Evolutionary conservation across 805 yeast species (phyloP).

Genomic region (Blastobotrys attinorum): DNA sequence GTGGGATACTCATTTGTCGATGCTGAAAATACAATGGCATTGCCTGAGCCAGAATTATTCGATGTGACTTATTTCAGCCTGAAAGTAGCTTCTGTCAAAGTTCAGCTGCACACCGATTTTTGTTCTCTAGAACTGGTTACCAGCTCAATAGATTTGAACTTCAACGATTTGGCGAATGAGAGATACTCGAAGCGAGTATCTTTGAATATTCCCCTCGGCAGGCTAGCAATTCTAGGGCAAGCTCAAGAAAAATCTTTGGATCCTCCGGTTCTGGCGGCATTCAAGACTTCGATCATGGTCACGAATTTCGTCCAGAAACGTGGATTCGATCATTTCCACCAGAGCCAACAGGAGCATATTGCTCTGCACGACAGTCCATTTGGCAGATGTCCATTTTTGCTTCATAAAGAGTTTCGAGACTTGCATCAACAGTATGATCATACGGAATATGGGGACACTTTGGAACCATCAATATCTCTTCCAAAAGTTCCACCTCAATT

Average conservation of each 20-base stretch:
- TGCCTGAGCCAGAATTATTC: conserved; percentile 46
- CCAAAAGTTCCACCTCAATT: conserved; percentile 61
- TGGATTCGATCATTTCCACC: conserved; percentile 38
- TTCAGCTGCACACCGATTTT: conserved; percentile 35
- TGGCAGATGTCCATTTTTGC: conserved; percentile 67
- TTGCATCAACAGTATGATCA: conserved; percentile 41
- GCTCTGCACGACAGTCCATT: conserved; percentile 72
- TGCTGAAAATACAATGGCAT: conserved; percentile 62
- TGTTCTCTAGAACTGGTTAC: conserved; percentile 21
- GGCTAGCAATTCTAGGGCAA: conserved; percentile 23
- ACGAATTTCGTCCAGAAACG: conserved; percentile 53
- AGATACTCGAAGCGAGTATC: conserved; percentile 52
- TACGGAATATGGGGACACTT: conserved; percentile 41
- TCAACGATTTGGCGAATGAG: conserved; percentile 64
- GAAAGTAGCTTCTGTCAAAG: conserved; percentile 39
- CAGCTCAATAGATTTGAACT: conserved; percentile 30
- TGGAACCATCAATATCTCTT: conserved; percentile 52
- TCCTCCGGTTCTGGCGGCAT: conserved; percentile 28
- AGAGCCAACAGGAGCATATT: conserved; percentile 57
- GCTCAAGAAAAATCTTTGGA: conserved; percentile 16
- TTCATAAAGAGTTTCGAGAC: conserved; percentile 44
- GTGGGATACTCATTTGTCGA: conserved; percentile 62
- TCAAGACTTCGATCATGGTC: conserved; percentile 51
- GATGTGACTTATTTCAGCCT: conserved; percentile 67
- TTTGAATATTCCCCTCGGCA: conserved; percentile 42